Conservation (phyloP, 208 protist genomes). For the Crithidia acanthocephali region DNA sequence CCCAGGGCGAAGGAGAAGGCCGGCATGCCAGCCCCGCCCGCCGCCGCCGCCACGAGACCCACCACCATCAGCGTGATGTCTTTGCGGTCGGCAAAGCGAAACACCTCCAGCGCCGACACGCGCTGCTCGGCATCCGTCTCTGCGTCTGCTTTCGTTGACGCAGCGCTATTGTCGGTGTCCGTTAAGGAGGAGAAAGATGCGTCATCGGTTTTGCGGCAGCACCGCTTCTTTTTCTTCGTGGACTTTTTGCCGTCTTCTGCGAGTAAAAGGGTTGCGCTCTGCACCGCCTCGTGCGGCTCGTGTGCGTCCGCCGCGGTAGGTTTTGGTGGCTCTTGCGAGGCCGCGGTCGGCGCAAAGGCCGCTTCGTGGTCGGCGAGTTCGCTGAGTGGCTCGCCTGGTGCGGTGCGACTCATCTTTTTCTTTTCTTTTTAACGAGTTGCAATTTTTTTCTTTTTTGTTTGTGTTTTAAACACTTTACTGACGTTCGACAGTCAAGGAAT, state of each 20-base stretch:
- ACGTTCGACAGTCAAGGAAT: no score
- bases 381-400: neutral
- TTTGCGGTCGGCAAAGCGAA: constrained; percentile 59
- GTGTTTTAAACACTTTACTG: neutral
- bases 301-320: neutral
- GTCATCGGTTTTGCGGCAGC: neutral
- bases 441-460: neutral
- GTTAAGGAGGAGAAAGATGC: neutral
- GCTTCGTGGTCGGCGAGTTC: neutral
- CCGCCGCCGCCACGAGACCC: constrained; percentile 55
- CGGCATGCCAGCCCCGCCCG: constrained; percentile 64
- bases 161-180: neutral
- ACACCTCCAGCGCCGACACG: constrained; percentile 62
- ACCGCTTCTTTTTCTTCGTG: neutral
- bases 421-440: neutral
- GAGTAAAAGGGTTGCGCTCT: neutral
- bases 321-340: neutral
- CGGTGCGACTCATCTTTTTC: neutral
- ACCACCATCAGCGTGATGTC: constrained; percentile 78
- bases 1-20: constrained; percentile 87
- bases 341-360: neutral
- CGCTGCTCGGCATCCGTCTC: constrained; percentile 9
- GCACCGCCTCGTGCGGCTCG: neutral
- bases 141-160: neutral
- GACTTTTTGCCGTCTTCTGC: neutral